Base-by-base conservation (phyloP, 148 eudicot species). In the Persicaria maculosa region DNA sequence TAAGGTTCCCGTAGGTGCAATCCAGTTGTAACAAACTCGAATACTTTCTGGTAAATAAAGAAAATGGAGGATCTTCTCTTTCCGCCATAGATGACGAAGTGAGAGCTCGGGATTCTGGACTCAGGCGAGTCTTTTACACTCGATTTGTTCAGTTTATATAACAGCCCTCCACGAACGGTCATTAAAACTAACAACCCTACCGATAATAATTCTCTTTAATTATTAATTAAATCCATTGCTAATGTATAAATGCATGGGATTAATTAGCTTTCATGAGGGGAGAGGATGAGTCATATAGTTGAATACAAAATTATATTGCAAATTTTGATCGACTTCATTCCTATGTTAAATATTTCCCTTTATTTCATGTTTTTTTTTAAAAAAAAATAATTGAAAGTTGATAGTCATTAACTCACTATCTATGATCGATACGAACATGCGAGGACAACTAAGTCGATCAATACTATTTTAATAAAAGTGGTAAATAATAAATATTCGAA, bases 381-480 rank as follows among this genome's bases (percentile, higher is more conserved):
- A 47, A 47, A 47, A 7, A 48, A 48, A 12, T 57, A 9, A 57
- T 65, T 65, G 14, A 12, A 2, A 36, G 70, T 65, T 15, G 46
- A n/a, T 65, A 65, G 46, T 43, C n/a, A 43, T 14, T 36, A 36
- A 65, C 17, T 65, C 46, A 59, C 43, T 22, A 22, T 59, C 67
- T 40, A 59, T 59, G 25, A 59, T 59, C 67, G 25, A 59, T 59
- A 40, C 67, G 7, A 59, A 59, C 67, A 59, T 59, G 25, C 31
- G 62, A 59, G 22, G 67, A 25, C 67, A 59, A 59, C 65, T 59
- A 20, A 59, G 31, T 57, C 15, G 25, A 59, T 59, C 40, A 31
- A 59, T 22, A 9, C 4, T 22, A 59, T 3, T 0, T 59, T 25
- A 59, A 9, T 22, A 59, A 22, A 59, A 59, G 15, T 9, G 9